Evolutionary conservation across 805 yeast species (phyloP).

Genomic region (Metschnikowia gelsemii): DNA sequence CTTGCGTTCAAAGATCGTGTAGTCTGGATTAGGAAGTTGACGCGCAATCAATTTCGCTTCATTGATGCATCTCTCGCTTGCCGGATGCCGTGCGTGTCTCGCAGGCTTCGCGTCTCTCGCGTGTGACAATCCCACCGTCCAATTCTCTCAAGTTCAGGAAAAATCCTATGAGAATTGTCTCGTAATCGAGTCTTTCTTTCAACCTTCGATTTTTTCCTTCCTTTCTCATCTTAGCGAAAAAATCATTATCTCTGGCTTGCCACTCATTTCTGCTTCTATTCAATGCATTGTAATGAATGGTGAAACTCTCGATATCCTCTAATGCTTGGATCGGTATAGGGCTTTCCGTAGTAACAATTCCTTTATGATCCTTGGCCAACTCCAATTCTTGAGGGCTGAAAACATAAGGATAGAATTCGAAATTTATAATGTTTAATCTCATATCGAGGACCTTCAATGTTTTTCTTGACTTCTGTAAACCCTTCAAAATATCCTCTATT

Average conservation of each 20-base stretch:
- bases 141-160: conserved; percentile 34
- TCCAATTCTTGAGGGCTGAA: conserved; percentile 46
- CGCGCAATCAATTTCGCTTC: conserved; percentile 11
- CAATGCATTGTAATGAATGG: conserved; percentile 45
- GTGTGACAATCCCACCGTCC: conserved; percentile 34
- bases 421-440: conserved; percentile 49
- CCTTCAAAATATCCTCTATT: conserved; percentile 32
- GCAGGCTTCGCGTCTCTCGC: too few relatives aligned
- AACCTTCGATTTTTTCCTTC: conserved; percentile 21
- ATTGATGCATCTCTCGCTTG: neutral
- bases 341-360: conserved; percentile 14
- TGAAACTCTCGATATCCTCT: conserved; percentile 54
- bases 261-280: conserved; percentile 38
- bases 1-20: neutral
- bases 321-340: conserved; percentile 45
- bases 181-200: conserved; percentile 32
- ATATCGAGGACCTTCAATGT: conserved; percentile 44
- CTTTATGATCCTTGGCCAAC: conserved; percentile 15
- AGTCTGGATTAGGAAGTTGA: conserved; percentile 6
- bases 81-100: conserved; percentile 7
- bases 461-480: conserved; percentile 31
- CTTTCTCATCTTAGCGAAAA: conserved; percentile 24
- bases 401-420: conserved; percentile 51
- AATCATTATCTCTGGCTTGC: conserved; percentile 37
- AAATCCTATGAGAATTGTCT: conserved; percentile 34